A percentile compares a stretch with the other conserved stretches of the same genome.
These are phyloP conservation scores for Malania oleifera DNA, from an alignment of 164 flowering plant species.

Conservation along the genomic window DNA sequence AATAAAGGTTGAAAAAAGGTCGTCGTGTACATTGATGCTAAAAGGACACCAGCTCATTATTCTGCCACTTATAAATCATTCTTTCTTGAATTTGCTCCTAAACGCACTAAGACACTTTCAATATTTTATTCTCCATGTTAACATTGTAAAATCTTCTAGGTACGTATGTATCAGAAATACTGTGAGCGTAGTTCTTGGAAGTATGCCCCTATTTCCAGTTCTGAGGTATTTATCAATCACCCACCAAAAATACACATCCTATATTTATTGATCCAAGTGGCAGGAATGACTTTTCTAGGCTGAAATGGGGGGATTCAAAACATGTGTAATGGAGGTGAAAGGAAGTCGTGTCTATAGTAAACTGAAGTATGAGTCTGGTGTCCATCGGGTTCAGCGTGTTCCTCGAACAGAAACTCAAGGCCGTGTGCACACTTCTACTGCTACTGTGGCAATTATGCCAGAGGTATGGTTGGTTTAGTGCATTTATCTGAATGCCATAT, in stretches of 20 bases:
- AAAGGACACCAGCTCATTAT: background rate
- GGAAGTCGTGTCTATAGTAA: constrained; percentile 91
- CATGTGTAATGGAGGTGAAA: constrained; percentile 89
- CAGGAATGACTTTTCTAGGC: constrained; percentile 42
- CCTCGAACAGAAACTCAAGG: constrained; percentile 97
- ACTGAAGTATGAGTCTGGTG: constrained; percentile 94
- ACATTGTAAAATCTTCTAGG: constrained; percentile 39
- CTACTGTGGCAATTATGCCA: constrained; percentile 98
- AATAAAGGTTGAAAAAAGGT: too few relatives aligned
- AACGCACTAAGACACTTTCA: background rate
- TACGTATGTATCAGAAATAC: constrained; percentile 87
- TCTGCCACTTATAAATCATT: background rate
- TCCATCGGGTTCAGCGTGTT: constrained; percentile 97
- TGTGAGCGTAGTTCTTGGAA: constrained; percentile 81
- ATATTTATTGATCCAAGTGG: constrained; percentile 1
- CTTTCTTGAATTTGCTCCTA: too few relatives aligned
- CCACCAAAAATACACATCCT: background rate
- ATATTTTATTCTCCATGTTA: background rate
- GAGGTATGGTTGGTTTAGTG: constrained; percentile 47
- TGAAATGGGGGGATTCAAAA: constrained; percentile 86
- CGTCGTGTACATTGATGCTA: too few relatives aligned
- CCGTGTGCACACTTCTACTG: constrained; percentile 99
- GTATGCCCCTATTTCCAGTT: constrained; percentile 55
- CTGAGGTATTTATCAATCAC: constrained; percentile 52
- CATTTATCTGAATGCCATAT: background rate